Percentiles rank a stretch among this genome's conserved stretches.
Conservation (phyloP, 352 stramenopile species). For the Phytophthora syringae region DNA sequence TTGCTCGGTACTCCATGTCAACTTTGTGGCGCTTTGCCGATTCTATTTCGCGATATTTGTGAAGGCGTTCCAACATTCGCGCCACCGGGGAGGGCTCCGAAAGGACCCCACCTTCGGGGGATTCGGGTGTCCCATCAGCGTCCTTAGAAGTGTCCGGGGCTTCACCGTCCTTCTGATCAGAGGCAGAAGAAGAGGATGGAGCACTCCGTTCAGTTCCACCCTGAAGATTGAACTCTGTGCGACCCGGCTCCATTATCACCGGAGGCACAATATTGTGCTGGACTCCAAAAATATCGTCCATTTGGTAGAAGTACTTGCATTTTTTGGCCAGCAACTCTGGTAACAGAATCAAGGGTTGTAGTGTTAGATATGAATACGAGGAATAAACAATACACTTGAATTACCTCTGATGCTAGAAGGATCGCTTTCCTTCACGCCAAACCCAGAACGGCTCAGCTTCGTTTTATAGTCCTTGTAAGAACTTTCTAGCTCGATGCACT, state of each 20-base stretch:
- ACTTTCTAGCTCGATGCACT: slow-evolving; percentile 5
- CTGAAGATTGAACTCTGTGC: no score
- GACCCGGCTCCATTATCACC: background rate
- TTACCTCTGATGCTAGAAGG: slow-evolving; percentile 7
- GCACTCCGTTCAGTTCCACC: no score
- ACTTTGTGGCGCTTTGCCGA: background rate
- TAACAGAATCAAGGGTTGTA: background rate
- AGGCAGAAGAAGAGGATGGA: no score
- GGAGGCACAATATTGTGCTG: background rate
- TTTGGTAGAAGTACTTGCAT: slow-evolving; percentile 4
- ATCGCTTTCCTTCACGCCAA: slow-evolving; percentile 1
- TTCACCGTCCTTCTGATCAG: no score
- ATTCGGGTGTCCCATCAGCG: no score
- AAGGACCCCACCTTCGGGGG: no score
- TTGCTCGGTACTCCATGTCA: background rate
- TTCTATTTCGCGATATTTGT: background rate
- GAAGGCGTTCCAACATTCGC: background rate
- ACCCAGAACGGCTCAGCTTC: slow-evolving; percentile 1
- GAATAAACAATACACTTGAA: no score
- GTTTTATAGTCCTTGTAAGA: slow-evolving; percentile 1
- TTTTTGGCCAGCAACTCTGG: background rate
- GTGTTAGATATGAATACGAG: no score
- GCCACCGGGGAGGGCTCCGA: background rate
- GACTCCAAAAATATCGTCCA: slow-evolving; percentile 2
- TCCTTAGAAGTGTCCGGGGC: no score